phyloP scores from a whole-genome alignment of 805 yeast genomes.

The Saitoella complicata region DNA sequence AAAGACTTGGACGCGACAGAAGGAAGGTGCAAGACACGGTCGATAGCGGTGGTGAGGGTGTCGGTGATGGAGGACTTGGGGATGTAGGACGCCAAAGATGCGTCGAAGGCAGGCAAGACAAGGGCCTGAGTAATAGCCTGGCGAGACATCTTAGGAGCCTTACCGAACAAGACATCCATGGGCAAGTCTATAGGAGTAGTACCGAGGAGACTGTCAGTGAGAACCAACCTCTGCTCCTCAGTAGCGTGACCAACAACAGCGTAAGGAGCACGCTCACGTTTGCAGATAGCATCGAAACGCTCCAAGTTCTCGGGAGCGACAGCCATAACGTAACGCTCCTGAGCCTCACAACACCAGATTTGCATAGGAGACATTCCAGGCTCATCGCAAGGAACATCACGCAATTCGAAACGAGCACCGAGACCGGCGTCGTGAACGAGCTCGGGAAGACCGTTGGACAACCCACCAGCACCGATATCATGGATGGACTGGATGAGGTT shows the following conservation, averaged over 20 bases:
- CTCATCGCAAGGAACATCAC: constrained; percentile 79
- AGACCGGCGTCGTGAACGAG: constrained; percentile 91
- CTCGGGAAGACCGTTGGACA: constrained; percentile 94
- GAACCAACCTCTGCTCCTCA: constrained; percentile 61
- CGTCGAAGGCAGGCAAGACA: constrained; percentile 22
- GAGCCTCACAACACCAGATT: constrained; percentile 99
- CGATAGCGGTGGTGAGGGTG: constrained; percentile 46
- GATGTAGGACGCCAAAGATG: constrained; percentile 18
- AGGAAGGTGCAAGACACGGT: constrained; percentile 75
- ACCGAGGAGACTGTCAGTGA: constrained; percentile 63
- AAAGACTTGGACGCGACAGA: constrained; percentile 90
- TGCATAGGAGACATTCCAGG: constrained; percentile 99
- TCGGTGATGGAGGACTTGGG: neutral
- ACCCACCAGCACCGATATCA: constrained; percentile 99
- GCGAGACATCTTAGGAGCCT: constrained; percentile 90
- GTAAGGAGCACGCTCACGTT: constrained; percentile 88
- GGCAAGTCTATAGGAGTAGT: constrained; percentile 87
- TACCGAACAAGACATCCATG: constrained; percentile 88
- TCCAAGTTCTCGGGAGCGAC: constrained; percentile 66
- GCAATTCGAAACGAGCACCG: constrained; percentile 83
- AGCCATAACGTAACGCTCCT: constrained; percentile 92
- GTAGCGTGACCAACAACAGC: constrained; percentile 95
- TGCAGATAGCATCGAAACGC: constrained; percentile 61
- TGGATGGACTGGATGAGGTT: constrained; percentile 89
- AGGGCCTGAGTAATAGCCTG: constrained; percentile 47